Evolutionary conservation across 2,329 filamentous ascomycete genomes (phyloP).

Genomic region (Paramyrothecium roridum): DNA sequence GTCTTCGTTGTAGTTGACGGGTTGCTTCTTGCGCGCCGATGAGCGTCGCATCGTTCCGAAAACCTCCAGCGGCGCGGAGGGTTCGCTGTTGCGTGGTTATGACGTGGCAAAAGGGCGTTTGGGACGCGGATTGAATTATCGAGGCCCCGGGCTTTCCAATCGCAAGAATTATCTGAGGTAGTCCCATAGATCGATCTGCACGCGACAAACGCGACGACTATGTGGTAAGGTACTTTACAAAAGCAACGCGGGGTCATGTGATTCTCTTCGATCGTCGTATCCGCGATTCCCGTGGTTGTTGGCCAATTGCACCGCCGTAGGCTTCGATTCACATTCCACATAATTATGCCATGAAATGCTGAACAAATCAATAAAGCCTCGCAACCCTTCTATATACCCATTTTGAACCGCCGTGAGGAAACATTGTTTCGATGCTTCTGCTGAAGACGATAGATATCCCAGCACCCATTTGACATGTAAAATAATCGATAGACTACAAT

Average conservation of each 20-base stretch:
- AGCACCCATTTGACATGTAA: too few species aligned
- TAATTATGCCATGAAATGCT: too few species aligned
- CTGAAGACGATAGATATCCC: too few species aligned
- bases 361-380: not conserved
- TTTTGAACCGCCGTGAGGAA: too few species aligned
- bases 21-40: conserved; percentile 27
- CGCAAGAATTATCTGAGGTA: not conserved
- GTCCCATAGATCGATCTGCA: not conserved
- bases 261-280: not conserved
- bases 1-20: conserved; percentile 27
- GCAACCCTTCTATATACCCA: too few species aligned
- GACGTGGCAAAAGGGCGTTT: not conserved
- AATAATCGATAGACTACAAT: too few species aligned
- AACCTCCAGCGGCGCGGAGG: not conserved
- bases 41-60: conserved; percentile 27
- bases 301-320: too few species aligned
- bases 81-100: not conserved
- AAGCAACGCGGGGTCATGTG: conserved; percentile 11
- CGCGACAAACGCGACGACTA: not conserved
- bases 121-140: not conserved
- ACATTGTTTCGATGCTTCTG: too few species aligned
- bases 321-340: too few species aligned
- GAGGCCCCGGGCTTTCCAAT: not conserved
- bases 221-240: not conserved
- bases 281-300: too few species aligned